Evolutionary conservation across 257 asterid species (phyloP), one percentile per base, ranked within the genome.

Genomic region (Marsdenia floribunda): DNA sequence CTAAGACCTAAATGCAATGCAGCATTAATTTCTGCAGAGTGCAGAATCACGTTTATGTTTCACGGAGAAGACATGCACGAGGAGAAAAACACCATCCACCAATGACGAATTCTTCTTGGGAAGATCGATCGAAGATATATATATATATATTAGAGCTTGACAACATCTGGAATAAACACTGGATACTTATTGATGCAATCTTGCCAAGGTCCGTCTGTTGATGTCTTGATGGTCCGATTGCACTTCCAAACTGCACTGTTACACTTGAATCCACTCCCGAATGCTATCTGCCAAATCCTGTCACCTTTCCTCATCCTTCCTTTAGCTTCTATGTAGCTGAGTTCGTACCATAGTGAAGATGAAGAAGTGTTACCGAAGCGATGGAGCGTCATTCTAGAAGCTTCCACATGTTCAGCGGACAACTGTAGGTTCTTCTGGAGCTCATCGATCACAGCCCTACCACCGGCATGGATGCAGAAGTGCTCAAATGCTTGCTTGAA

Each of bases 351-450:
- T 0, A 92, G 86, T 0, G 97, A 92, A 18, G 96, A 90, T 0
- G 97, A 92, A 0, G 96, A 90, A 4, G 97, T 92, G 38, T 92
- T 92, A 0, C 98, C 98, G 47, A 87, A 89, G 0, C 96, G 73
- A 81, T 92, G 98, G 0, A 92, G 79, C 15, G 98, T 89, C 98
- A 93, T 93, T 60, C 98, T 75, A 13, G 98, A 93, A 8, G 98
- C 98, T 82, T 93, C 98, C 26, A 93, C 97, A 73, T 93, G 98
- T 79, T 93, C 96, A 55, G 86, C 88, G 38, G 98, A 92, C 52
- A 92, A 77, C 83, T 87, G 94, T 3, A 92, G 93, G 26, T 88
- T 89, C 85, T 87, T 92, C 85, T 92, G 98, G 14, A 92, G 93
- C 81, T 92, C 98, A 71, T 92, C 98, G 73, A 92, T 92, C 42